Percentiles rank a stretch among this genome's conserved stretches.
Conservation (phyloP, 306 rosid species). For the Trifolium pratense region DNA sequence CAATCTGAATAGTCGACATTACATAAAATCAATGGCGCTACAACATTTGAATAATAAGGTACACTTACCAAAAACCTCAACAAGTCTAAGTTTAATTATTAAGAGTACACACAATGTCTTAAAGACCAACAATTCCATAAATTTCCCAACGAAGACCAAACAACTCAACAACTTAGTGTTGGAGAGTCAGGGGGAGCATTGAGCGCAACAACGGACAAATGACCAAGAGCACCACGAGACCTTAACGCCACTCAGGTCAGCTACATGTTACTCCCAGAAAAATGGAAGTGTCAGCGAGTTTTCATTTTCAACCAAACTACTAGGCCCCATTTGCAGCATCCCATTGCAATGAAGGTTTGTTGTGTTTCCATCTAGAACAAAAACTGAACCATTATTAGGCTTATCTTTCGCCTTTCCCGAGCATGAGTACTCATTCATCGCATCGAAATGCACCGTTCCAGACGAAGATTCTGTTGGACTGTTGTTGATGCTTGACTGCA, state of each 20-base stretch:
- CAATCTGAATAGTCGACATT: not conserved
- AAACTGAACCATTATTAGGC: constrained; percentile 3
- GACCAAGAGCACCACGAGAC: not conserved
- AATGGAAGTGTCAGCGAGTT: constrained; percentile 59
- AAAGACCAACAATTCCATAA: constrained; percentile 32
- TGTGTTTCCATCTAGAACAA: constrained; percentile 33
- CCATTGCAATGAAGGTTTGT: constrained; percentile 49
- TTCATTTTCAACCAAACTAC: constrained; percentile 56
- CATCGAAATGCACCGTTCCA: constrained; percentile 44
- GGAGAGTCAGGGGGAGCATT: not conserved
- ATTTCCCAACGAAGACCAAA: constrained; percentile 15
- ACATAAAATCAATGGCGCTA: not conserved
- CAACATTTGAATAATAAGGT: constrained; percentile 22
- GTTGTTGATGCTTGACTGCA: constrained; percentile 52
- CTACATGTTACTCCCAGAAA: constrained; percentile 60
- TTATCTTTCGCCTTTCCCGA: constrained; percentile 2
- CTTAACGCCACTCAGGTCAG: not conserved
- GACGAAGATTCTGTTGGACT: constrained; percentile 54
- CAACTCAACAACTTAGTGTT: not conserved
- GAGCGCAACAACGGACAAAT: not conserved
- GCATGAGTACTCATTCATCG: not conserved
- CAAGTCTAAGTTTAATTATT: constrained; percentile 28
- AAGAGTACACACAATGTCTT: constrained; percentile 33
- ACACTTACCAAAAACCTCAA: constrained; percentile 32
- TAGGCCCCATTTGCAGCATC: constrained; percentile 53